Conservation (phyloP, 2,329 filamentous ascomycete species). For the Thielaviopsis musarum region DNA sequence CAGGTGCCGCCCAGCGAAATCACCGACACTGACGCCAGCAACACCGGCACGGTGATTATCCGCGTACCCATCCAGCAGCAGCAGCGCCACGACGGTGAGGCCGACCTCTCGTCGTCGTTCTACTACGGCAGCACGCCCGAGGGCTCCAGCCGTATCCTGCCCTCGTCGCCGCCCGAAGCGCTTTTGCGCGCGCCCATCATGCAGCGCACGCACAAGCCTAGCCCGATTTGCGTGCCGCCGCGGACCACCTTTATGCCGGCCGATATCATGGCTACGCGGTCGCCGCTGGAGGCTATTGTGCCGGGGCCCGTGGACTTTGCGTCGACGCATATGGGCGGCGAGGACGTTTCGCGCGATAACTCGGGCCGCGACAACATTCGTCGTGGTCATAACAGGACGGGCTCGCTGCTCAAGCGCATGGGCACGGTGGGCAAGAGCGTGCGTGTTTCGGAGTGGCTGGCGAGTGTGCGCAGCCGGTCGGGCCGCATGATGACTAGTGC, state of each 20-base stretch:
- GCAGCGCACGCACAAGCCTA: background rate
- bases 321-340: background rate
- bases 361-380: no score
- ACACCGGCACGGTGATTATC: no score
- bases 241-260: background rate
- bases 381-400: no score
- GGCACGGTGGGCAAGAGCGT: background rate
- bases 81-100: background rate
- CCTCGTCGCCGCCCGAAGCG: background rate
- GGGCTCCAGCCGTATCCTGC: background rate
- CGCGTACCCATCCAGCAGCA: background rate
- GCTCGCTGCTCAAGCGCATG: background rate
- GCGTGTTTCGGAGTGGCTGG: slow-evolving; percentile 3
- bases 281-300: background rate
- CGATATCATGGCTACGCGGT: background rate
- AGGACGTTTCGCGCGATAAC: background rate
- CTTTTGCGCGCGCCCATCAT: background rate
- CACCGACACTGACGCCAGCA: background rate
- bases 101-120: background rate
- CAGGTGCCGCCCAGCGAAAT: background rate
- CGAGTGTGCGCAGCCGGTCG: background rate
- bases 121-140: background rate
- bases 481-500: background rate
- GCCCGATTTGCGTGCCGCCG: background rate
- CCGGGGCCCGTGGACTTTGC: background rate